These are phyloP conservation scores for Pythium sp. DNA, from an alignment of 352 stramenopile genomes.

Conservation along the genomic window DNA sequence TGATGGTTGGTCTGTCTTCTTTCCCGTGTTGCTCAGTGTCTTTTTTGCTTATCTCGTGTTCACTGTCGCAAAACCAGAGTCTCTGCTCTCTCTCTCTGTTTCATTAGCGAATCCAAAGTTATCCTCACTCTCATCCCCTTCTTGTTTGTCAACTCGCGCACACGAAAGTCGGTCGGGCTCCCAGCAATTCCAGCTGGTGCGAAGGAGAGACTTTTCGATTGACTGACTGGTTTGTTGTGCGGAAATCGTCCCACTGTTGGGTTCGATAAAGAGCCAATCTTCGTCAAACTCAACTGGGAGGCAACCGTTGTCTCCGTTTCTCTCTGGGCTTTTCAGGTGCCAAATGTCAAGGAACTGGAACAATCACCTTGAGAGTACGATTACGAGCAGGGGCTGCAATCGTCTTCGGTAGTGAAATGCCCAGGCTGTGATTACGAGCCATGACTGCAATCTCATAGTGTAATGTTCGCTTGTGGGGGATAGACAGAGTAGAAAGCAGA, in stretches of 20 bases:
- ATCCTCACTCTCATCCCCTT: not conserved
- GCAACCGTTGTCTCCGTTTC: not conserved
- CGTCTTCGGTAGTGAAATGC: not conserved
- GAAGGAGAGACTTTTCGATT: not conserved
- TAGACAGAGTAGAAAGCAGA: not conserved
- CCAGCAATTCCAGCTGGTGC: not conserved
- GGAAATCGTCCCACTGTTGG: not conserved
- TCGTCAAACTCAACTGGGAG: too few species aligned
- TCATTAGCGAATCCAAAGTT: slow-evolving; percentile 2
- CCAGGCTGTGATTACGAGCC: not conserved
- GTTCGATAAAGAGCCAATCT: not conserved
- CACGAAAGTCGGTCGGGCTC: not conserved
- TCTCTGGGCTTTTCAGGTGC: not conserved
- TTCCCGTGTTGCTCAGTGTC: not conserved
- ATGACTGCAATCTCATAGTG: not conserved
- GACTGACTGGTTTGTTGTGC: not conserved
- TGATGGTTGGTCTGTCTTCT: not conserved
- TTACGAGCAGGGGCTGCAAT: not conserved
- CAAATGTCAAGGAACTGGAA: not conserved
- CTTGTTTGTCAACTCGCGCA: not conserved
- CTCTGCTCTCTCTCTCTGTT: not conserved
- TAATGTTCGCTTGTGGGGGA: not conserved
- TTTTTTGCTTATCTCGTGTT: slow-evolving; percentile 2
- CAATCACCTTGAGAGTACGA: not conserved
- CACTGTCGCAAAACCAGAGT: not conserved